Base-by-base conservation (phyloP, 1,284 basidiomycete species). In the Ceratobasidium sp. region DNA sequence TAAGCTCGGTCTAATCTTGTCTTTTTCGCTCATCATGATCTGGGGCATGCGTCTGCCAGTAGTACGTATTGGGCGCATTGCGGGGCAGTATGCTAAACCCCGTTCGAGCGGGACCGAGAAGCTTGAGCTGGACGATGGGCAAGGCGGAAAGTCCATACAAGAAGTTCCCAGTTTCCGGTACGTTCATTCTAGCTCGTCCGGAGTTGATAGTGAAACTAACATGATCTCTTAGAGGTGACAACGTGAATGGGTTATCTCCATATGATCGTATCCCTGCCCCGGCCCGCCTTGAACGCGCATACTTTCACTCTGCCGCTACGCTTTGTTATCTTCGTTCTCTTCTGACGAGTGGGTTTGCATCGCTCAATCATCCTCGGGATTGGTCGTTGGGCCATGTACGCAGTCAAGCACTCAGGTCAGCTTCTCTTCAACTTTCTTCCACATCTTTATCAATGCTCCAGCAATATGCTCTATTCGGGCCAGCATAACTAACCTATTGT, bases 21-120 rank as follows among this genome's bases (percentile, higher is more conserved):
- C 96, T 14, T 98, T 98, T 87, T 97, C 95, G 18, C 86, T 99
- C 57, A 95, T 99, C 77, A 87, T 98, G 76, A 90, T 98, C 74
- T 97, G 95, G 92, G 96, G 95, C 69, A 93, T 91, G 18, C 90
- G 96, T 59, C 84, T 94, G 41, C 96, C 95, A n/a, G 91, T 98
- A 44, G 94, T 97, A 52, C 90, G 96, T 16, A 90, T 98, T 75
- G 94, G 94, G 6, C 88, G 96, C 32, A 97, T 98, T 77, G 96
- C 95, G 0, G 96, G 96, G 0, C 97, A 98, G 81, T 98, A 98
- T 78, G 97, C 96, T 38, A 98, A 98, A 82, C 97, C 97, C 0
- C 87, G 97, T 72, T 95, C 92, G 79, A 97, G 93, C 78, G 85
- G 86, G 4, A 95, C 88, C 23, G 97, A 99, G 80, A 89, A 87